A percentile compares a stretch with the other conserved stretches of the same genome.
Conservation (phyloP, 352 stramenopile genomes). For the Phytopythium chamaehyphon region DNA sequence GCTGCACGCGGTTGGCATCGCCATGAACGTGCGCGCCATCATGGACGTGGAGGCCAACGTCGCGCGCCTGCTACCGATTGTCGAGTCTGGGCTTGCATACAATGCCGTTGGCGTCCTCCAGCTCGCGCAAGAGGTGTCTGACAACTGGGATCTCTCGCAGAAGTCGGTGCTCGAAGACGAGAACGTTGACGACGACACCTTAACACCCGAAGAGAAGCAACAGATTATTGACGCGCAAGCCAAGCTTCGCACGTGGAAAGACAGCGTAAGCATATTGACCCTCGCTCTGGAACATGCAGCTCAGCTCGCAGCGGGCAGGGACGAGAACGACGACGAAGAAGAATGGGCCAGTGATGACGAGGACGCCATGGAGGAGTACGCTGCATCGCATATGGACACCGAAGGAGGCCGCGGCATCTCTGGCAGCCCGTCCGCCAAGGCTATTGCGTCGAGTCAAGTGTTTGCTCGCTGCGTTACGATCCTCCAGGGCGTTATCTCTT, state of each 20-base stretch:
- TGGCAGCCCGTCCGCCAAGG: slow-evolving; percentile 26
- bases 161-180: slow-evolving; percentile 62
- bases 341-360: slow-evolving; percentile 87
- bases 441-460: slow-evolving; percentile 37
- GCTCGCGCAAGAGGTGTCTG: slow-evolving; percentile 60
- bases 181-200: slow-evolving; percentile 53
- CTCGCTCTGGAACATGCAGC: slow-evolving; percentile 75
- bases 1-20: slow-evolving; percentile 67
- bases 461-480: slow-evolving; percentile 61
- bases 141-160: slow-evolving; percentile 56
- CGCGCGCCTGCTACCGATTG: slow-evolving; percentile 53
- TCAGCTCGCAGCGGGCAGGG: slow-evolving; percentile 47
- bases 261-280: slow-evolving; percentile 75
- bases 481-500: slow-evolving; percentile 70
- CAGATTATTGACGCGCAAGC: slow-evolving; percentile 59
- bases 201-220: slow-evolving; percentile 57
- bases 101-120: slow-evolving; percentile 73
- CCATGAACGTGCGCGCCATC: slow-evolving; percentile 74
- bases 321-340: slow-evolving; percentile 70
- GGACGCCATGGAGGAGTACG: slow-evolving; percentile 81
- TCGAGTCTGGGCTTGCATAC: slow-evolving; percentile 74
- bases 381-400: not conserved
- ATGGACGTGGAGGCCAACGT: slow-evolving; percentile 75
- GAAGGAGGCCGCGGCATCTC: not conserved
- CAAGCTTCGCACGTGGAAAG: slow-evolving; percentile 71